Base-by-base conservation (phyloP, 345 rosid species). In the Balakata baccata region DNA sequence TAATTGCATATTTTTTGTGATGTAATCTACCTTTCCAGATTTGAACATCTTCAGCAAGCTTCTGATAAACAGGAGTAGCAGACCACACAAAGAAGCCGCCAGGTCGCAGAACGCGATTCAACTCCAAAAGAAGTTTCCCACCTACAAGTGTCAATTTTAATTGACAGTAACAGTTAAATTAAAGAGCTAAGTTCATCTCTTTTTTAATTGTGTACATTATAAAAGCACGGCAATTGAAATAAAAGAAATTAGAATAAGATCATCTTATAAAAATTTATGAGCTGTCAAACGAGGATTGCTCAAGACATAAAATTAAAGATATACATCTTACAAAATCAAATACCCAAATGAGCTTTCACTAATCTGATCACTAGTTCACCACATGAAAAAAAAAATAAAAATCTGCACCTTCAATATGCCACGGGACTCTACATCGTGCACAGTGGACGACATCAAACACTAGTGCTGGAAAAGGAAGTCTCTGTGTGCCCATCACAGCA, bases 391-490 rank as follows among this genome's bases (percentile, higher is more conserved):
- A n/a, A 47, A 29, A 22, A 37, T 49, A n/a, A 47, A 29, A 22
- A 37, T 49, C 56, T 41, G 14, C 80, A 92, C 99, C 99, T 89
- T 95, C 99, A 70, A 91, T 90, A 79, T 95, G 99, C 99, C 99
- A 95, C 38, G 99, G 99, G 13, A 95, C 99, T 75, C 99, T 90
- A 79, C 99, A 95, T 41, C 97, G 93, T 45, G 99, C 99, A 84
- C 99, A 95, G 83, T 91, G 98, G 69, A 95, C 93, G 56, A 81
- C 74, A 86, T 95, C 99, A 64, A 93, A 95, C 72, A 90, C 98
- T 85, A 85, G 82, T 74, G 90, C 89, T 17, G 99, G 99, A 84
- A 85, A 95, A 53, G 99, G 98, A 83, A 95, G 96, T 80, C 99
- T 89, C 69, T 78, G 76, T 57, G 98, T 93, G 67, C 99, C 99